Evolutionary conservation across 1,139 yeast species (phyloP).

Genomic region (Groenewaldozyma sp.): DNA sequence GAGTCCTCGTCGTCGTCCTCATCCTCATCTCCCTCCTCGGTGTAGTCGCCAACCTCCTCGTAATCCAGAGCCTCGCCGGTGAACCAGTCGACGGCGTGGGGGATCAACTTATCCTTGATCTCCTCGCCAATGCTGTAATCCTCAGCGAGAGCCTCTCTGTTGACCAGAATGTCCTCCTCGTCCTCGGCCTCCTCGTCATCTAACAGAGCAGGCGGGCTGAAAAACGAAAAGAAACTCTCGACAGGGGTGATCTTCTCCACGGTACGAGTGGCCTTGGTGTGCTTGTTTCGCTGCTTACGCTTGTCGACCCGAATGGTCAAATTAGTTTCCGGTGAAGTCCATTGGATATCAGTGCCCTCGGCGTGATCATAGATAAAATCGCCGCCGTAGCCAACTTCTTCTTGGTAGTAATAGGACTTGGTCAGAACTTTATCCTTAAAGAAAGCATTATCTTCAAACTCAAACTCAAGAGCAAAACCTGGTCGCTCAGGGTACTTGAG

Average conservation of each 20-base stretch:
- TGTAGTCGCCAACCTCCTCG: conserved; percentile 38
- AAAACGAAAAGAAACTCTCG: conserved; percentile 91
- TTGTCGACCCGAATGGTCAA: conserved; percentile 83
- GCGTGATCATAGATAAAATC: conserved; percentile 97
- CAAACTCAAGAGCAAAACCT: conserved; percentile 82
- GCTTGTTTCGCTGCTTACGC: conserved; percentile 96
- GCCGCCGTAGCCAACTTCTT: conserved; percentile 89
- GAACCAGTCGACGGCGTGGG: conserved; percentile 96
- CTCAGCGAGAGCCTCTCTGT: conserved; percentile 77
- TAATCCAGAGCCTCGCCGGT: conserved; percentile 88
- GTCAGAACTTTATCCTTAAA: conserved; percentile 64
- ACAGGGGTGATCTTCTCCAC: conserved; percentile 89
- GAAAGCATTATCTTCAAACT: conserved; percentile 66
- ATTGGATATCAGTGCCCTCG: conserved; percentile 77
- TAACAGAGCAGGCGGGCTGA: conserved; percentile 72
- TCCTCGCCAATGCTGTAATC: conserved; percentile 97
- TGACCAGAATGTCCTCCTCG: conserved; percentile 54
- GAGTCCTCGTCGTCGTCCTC: conserved; percentile 51
- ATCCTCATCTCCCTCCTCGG: conserved; percentile 39
- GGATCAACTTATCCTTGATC: conserved; percentile 88
- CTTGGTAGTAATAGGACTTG: conserved; percentile 89
- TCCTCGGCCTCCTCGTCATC: conserved; percentile 39
- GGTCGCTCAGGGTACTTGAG: conserved; percentile 80
- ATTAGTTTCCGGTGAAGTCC: conserved; percentile 75
- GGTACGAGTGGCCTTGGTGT: conserved; percentile 93